Base-by-base conservation (phyloP, 257 asterid genomes). In the Echium plantagineum region DNA sequence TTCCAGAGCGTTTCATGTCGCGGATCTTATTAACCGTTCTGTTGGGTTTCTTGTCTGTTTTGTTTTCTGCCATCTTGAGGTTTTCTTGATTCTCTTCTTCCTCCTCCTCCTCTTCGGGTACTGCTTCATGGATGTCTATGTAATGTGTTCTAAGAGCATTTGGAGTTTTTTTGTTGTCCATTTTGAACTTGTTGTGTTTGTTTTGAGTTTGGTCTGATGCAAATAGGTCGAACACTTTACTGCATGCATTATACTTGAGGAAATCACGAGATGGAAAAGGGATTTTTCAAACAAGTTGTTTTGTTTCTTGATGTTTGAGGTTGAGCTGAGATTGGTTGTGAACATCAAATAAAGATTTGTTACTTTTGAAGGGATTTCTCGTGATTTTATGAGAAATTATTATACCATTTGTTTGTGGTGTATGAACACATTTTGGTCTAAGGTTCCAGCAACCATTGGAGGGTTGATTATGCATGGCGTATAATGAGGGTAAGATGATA, bases 111-210 rank as follows among this genome's bases (percentile, higher is more conserved):
- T 76, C 85, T 58, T 80, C 87, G 0, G 60, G 82, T n/a, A 71
- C 35, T 7, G 68, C 83, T 72, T 86, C 95, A 19, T 76, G 91
- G 63, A 89, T 86, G 48, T 89, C 94, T 16, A 89, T 82, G 2
- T 81, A 78, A 58, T 81, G 88, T 5, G 77, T 63, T 46, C 66
- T 77, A 19, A 68, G 66, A 59, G 82, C 52, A 65, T 66, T 75
- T 59, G 83, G 80, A 59, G 81, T 24, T 69, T 78, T 67, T 73
- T 67, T 68, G 74, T 61, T 70, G 54, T 84, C 81, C 88, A 79
- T 84, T 70, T 61, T 63, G 49, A 42, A 13, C 16, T 10, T 12
- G 0, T 42, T 42, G 49, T 42, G 2, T 42, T 42, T 10, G 49
- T 42, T 35, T 42, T 10, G 49, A 42, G 16, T 42, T 1, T 42